Conservation (phyloP, 306 rosid species). For the Bauhinia variegata region DNA sequence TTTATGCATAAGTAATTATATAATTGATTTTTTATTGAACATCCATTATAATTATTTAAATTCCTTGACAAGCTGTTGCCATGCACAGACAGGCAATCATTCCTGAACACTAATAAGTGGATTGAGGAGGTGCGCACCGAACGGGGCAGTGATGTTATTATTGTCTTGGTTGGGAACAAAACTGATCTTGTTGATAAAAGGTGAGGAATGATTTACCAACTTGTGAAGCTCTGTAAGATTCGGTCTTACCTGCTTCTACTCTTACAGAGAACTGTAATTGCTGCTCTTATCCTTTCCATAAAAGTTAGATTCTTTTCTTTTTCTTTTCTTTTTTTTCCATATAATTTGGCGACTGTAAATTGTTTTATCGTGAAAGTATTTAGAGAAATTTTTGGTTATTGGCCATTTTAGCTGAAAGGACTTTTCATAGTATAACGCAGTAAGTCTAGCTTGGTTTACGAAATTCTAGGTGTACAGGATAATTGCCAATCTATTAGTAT, state of each 20-base stretch:
- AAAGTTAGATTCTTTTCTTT: neutral
- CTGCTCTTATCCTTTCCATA: neutral
- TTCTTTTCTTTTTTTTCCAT: neutral
- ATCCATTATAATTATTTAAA: constrained; percentile 26
- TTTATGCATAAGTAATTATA: constrained; percentile 5
- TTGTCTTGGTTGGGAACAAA: constrained; percentile 96
- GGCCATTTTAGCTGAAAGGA: neutral
- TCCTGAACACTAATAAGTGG: constrained; percentile 87
- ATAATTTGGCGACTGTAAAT: constrained; percentile 1
- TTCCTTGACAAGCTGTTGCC: constrained; percentile 35
- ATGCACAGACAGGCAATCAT: constrained; percentile 94
- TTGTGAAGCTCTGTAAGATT: too few species aligned
- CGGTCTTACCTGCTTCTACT: too few species aligned
- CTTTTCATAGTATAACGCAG: constrained; percentile 12
- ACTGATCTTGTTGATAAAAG: constrained; percentile 98
- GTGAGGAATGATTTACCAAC: constrained; percentile 42
- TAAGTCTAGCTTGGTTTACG: constrained; percentile 16
- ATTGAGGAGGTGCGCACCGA: constrained; percentile 95
- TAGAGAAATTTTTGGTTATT: neutral
- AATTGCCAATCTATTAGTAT: neutral
- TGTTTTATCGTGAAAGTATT: neutral
- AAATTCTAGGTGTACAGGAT: neutral
- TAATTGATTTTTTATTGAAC: neutral
- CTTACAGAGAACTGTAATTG: too few species aligned
- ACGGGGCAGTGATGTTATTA: constrained; percentile 92